phyloP scores from a whole-genome alignment of 352 stramenopile species.

The Halophytophthora polymorphica region DNA sequence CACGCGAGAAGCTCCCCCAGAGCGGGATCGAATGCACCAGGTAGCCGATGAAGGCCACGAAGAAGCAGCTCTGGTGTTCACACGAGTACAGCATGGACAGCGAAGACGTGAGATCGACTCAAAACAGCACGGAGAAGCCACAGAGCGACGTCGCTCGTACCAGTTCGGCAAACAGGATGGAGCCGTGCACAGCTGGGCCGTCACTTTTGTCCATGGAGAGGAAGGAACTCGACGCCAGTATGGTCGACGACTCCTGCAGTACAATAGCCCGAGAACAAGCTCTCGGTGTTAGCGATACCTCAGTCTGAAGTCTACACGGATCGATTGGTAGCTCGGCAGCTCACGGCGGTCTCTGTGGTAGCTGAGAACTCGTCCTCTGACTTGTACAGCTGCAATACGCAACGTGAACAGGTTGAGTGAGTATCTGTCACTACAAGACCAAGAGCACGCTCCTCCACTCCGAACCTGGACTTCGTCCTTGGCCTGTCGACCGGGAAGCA shows the following conservation, averaged over 20 bases:
- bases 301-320: too few relatives aligned
- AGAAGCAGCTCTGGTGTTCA: constrained; percentile 47
- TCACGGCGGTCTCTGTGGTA: constrained; percentile 7
- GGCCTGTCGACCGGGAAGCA: background rate
- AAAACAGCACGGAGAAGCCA: background rate
- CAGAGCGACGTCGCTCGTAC: constrained; percentile 7
- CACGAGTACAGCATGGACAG: background rate
- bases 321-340: too few relatives aligned
- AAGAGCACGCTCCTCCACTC: too few relatives aligned
- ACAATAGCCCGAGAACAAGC: too few relatives aligned
- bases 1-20: constrained; percentile 46
- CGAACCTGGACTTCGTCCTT: background rate
- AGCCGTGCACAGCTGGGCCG: constrained; percentile 32
- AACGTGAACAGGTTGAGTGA: background rate
- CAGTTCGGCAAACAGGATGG: constrained; percentile 44
- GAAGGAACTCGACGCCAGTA: constrained; percentile 5
- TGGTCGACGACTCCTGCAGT: constrained; percentile 4
- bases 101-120: background rate
- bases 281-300: too few relatives aligned
- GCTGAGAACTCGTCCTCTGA: constrained; percentile 26
- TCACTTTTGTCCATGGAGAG: constrained; percentile 13
- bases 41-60: constrained; percentile 62
- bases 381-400: background rate
- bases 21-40: constrained; percentile 52
- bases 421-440: too few relatives aligned